Base-by-base conservation (phyloP, 768 basidiomycete genomes). In the Butyriboletus loyo region DNA sequence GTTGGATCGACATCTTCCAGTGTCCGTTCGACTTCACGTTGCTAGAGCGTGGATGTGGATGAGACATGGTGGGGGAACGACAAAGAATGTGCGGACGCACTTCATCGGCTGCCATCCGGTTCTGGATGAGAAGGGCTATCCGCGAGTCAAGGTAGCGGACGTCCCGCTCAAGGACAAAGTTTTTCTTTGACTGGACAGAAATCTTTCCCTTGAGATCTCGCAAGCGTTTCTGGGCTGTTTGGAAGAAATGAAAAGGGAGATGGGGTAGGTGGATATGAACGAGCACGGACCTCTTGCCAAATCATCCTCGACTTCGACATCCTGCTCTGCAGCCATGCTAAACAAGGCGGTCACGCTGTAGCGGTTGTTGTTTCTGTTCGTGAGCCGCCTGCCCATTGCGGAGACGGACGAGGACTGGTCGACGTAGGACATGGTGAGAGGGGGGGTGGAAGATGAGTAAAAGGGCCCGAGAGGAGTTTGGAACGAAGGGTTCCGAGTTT, bases 151-250 rank as follows among this genome's bases (percentile, higher is more conserved):
- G 85, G 70, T 98, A 99, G 46, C 97, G 88, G 31, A 99, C 97
- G 71, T 99, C 97, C 40, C 97, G 87, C 70, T 99, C 97, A 11
- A 99, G 82, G 36, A 99, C 97, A 63, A 99, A 99, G 75, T 99
- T 99, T 84, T 98, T 98, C 81, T 99, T 99, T 49, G 92, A 95
- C 74, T 98, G 97, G 0, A 93, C 89, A 14, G 97, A 98, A 54
- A 99, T 99, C 67, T 94, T 90, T 25, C 87, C 83, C 75, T 99
- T 99, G 57, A 99, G 80, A 63, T 99, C 97, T 28, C 97, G 81
- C 28, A 99, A 77, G 42, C 96, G 92, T 72, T 96, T 98, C 77
- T 99, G 97, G 44, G 97, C 97, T 93, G 67, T 45, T 24, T 39
- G n/a, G 40, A 28, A 37, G 31, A 1, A 0, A 50, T 57, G 21